A percentile compares a stretch with the other conserved stretches of the same genome.
These are phyloP conservation scores for Cryptosporidium andersoni DNA, from an alignment of 169 alveolate species.

Conservation along the genomic window DNA sequence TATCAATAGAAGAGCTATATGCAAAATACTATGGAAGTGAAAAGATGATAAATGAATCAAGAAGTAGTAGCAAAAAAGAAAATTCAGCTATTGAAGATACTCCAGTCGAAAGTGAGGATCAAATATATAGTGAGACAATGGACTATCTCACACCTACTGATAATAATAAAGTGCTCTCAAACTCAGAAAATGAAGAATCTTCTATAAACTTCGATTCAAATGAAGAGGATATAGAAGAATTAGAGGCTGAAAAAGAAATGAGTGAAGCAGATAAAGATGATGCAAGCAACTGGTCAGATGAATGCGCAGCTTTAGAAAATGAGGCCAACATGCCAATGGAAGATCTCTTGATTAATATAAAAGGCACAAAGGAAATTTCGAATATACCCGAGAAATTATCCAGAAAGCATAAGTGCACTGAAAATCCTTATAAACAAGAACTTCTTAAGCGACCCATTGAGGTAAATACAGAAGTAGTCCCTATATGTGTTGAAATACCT, in stretches of 20 bases:
- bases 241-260: constrained; percentile 21
- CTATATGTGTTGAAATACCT: constrained; percentile 81
- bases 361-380: neutral
- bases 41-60: neutral
- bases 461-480: constrained; percentile 71
- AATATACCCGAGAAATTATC: neutral
- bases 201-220: too few relatives aligned
- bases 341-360: constrained; percentile 15
- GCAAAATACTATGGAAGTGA: constrained; percentile 25
- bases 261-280: constrained; percentile 37
- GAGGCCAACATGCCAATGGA: constrained; percentile 70
- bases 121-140: neutral
- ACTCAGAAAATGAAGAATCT: too few relatives aligned
- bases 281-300: constrained; percentile 30
- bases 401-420: neutral
- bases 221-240: constrained; percentile 1
- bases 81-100: neutral
- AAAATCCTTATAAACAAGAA: neutral
- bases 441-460: constrained; percentile 54
- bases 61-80: neutral
- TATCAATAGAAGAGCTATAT: constrained; percentile 54
- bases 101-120: neutral
- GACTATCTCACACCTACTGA: neutral
- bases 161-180: neutral
- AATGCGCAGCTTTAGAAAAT: constrained; percentile 41